phyloP scores from a whole-genome alignment of 148 eudicot genomes.

The Nyssa sinensis region DNA sequence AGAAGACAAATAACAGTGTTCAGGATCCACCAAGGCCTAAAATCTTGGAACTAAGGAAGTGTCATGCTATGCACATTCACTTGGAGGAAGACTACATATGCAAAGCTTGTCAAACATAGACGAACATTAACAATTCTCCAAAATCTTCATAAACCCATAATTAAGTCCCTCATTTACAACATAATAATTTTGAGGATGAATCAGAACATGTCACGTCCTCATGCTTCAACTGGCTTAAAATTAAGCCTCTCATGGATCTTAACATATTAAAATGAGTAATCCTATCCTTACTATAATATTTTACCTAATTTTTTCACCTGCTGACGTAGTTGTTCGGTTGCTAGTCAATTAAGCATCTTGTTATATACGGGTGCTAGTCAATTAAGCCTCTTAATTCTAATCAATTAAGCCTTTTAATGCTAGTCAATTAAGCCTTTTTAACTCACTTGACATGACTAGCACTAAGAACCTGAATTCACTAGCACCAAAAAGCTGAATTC shows the following conservation, averaged over 20 bases:
- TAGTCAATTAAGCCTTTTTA: too few species aligned
- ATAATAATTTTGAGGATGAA: conserved; percentile 1
- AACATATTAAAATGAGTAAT: not conserved
- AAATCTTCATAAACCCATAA: not conserved
- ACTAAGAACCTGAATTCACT: too few species aligned
- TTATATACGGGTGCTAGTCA: too few species aligned
- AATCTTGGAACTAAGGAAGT: not conserved
- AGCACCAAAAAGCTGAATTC: too few species aligned
- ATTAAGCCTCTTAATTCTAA: too few species aligned
- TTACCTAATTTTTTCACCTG: too few species aligned
- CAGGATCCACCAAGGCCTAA: not conserved
- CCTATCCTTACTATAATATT: too few species aligned
- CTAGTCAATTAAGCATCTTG: too few species aligned
- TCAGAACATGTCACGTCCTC: not conserved
- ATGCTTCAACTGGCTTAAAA: not conserved
- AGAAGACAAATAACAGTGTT: not conserved
- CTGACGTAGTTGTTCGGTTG: too few species aligned
- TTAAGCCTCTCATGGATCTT: not conserved
- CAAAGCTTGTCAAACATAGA: not conserved
- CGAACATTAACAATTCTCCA: not conserved
- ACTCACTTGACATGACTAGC: too few species aligned
- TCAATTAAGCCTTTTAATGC: too few species aligned
- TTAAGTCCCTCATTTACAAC: not conserved
- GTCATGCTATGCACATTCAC: not conserved
- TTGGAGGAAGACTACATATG: not conserved